Percentiles rank a stretch among this genome's conserved stretches.
Conservation (phyloP, 2,329 filamentous ascomycete genomes). For the Trichophyton mentagrophytes region DNA sequence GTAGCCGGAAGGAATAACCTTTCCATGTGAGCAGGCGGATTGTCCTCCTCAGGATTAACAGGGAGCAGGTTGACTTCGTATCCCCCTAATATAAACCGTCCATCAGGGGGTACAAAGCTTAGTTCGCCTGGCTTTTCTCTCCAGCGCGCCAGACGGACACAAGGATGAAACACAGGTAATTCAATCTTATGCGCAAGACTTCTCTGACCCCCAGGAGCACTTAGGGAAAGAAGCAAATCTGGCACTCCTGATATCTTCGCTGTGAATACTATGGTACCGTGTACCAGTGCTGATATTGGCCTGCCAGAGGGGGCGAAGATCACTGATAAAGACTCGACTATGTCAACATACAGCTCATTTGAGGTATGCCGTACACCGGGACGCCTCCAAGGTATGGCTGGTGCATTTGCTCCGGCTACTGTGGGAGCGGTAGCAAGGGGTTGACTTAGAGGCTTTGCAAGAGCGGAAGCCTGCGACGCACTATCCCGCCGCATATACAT, state of each 20-base stretch:
- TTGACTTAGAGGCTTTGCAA: conserved; percentile 29
- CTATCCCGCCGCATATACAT: conserved; percentile 16
- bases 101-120: conserved; percentile 93
- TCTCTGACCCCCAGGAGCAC: conserved; percentile 67
- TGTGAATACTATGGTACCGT: conserved; percentile 89
- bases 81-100: conserved; percentile 80
- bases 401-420: conserved; percentile 27
- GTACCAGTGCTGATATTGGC: conserved; percentile 71
- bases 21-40: conserved; percentile 41
- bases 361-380: conserved; percentile 90
- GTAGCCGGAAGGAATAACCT: conserved; percentile 69
- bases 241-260: conserved; percentile 90
- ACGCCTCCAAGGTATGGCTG: conserved; percentile 71
- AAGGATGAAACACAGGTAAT: conserved; percentile 89
- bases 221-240: conserved; percentile 70
- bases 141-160: conserved; percentile 83
- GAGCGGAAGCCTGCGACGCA: conserved; percentile 31
- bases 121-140: conserved; percentile 76
- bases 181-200: conserved; percentile 64
- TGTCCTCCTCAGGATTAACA: conserved; percentile 46
- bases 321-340: conserved; percentile 78
- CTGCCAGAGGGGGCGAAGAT: conserved; percentile 83
- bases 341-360: conserved; percentile 93
- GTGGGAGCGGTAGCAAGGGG: conserved; percentile 23
- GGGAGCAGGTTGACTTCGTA: conserved; percentile 90